Percentiles rank a stretch among this genome's conserved stretches.
These are phyloP conservation scores for Paratrimastix pyriformis DNA, from an alignment of 78 protist genomes.

Conservation along the genomic window DNA sequence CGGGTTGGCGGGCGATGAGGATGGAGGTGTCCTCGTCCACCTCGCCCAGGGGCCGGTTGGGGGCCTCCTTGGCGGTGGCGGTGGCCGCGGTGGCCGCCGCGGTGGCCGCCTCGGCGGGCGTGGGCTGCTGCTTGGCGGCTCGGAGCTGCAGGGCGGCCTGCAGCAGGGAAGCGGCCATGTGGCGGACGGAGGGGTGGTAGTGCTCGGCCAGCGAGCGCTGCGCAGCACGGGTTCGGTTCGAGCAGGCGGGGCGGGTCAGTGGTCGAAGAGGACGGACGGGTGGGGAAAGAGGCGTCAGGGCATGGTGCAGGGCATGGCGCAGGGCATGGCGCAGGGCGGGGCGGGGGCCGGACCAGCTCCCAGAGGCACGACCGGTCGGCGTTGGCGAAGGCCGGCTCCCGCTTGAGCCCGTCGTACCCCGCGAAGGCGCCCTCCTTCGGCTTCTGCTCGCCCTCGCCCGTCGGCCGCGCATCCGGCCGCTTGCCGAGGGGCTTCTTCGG, in stretches of 20 bases:
- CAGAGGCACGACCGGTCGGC: neutral
- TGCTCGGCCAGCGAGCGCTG: neutral
- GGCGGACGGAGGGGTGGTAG: conserved; percentile 11
- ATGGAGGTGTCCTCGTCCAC: no score
- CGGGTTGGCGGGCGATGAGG: no score
- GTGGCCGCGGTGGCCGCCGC: no score
- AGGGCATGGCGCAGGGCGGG: neutral
- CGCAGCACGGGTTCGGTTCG: neutral
- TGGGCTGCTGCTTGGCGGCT: no score
- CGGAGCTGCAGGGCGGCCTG: no score
- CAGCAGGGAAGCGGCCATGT: no score
- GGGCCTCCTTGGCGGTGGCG: neutral
- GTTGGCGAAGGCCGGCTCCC: neutral
- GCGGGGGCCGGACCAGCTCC: neutral
- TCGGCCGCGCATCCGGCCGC: neutral
- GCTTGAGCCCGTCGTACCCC: conserved; percentile 2
- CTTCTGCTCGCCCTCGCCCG: neutral
- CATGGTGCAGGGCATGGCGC: no score
- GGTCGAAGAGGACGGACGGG: no score
- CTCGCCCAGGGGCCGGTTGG: neutral
- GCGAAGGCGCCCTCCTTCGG: neutral
- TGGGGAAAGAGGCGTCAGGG: no score
- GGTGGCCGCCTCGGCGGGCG: no score
- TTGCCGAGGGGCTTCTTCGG: neutral
- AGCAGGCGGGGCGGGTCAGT: neutral